Percentiles rank a stretch among this genome's conserved stretches.
Evolutionary conservation across 1,284 basidiomycete genomes (phyloP).

Genomic region (Anthracocystis walkeri): DNA sequence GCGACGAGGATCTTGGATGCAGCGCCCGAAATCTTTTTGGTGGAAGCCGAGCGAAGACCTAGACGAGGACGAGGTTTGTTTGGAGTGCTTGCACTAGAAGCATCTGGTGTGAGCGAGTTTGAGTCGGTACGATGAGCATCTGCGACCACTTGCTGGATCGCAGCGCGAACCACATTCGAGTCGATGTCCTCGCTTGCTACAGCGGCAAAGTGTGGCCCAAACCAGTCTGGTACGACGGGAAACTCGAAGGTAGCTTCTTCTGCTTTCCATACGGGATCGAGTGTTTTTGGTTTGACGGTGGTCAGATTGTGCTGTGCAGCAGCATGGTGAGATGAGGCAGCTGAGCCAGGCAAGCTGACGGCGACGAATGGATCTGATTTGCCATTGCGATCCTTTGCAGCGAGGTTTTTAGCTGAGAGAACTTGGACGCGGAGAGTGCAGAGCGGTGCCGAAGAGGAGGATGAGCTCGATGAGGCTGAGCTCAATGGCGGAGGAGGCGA

Average conservation of each 20-base stretch:
- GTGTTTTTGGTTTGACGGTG: slow-evolving; percentile 80
- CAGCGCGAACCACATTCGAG: slow-evolving; percentile 32
- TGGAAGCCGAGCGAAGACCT: slow-evolving; percentile 36
- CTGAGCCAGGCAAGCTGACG: slow-evolving; percentile 60
- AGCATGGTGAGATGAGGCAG: slow-evolving; percentile 22
- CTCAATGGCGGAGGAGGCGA: slow-evolving; percentile 12
- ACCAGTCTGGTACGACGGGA: slow-evolving; percentile 56
- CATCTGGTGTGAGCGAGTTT: not conserved
- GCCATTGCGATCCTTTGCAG: slow-evolving; percentile 73
- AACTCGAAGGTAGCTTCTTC: slow-evolving; percentile 58
- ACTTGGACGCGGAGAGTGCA: slow-evolving; percentile 66
- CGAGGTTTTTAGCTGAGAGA: slow-evolving; percentile 70
- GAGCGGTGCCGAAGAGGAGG: slow-evolving; percentile 17
- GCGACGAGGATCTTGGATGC: slow-evolving; percentile 55
- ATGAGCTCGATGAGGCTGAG: slow-evolving; percentile 7
- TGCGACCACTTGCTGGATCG: slow-evolving; percentile 24
- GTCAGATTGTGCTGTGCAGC: slow-evolving; percentile 78
- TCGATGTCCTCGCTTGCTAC: slow-evolving; percentile 38
- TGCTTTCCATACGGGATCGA: slow-evolving; percentile 79
- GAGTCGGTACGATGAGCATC: not conserved
- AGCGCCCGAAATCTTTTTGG: slow-evolving; percentile 42
- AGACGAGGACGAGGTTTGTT: slow-evolving; percentile 30
- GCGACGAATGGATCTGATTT: slow-evolving; percentile 66
- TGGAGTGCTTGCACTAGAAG: not conserved
- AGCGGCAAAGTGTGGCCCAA: slow-evolving; percentile 73